phyloP scores from a whole-genome alignment of 2,329 filamentous ascomycete species.

The Calonectria henricotiae region DNA sequence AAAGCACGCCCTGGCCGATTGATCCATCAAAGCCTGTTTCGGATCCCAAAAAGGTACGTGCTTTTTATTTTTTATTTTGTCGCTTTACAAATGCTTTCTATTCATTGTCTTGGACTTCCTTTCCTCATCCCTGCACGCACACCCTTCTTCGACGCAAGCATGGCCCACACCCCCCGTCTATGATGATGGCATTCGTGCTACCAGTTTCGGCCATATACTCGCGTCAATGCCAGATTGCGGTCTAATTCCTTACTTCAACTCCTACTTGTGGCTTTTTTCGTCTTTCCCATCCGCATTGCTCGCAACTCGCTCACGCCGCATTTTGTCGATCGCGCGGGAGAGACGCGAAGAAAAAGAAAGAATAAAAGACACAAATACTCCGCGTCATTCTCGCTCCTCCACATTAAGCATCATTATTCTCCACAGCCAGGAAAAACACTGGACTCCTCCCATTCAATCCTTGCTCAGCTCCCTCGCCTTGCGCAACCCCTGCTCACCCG shows the following conservation, averaged over 20 bases:
- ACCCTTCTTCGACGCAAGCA: slow-evolving; percentile 1
- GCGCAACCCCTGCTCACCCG: slow-evolving; percentile 42
- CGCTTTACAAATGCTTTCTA: slow-evolving; percentile 13
- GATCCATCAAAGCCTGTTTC: slow-evolving; percentile 33
- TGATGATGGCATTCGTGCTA: slow-evolving; percentile 33
- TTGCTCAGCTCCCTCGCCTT: slow-evolving; percentile 40
- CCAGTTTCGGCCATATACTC: slow-evolving; percentile 31
- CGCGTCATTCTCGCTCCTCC: slow-evolving; percentile 29
- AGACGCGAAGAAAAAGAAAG: slow-evolving; percentile 5
- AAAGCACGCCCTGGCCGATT: slow-evolving; percentile 37
- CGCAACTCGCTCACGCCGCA: not conserved
- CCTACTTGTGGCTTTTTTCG: slow-evolving; percentile 7
- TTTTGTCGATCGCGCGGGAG: slow-evolving; percentile 6
- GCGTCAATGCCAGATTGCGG: slow-evolving; percentile 19
- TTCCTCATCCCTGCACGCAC: slow-evolving; percentile 22
- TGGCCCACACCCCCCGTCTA: slow-evolving; percentile 14
- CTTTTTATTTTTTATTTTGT: slow-evolving; percentile 33
- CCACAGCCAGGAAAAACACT: slow-evolving; percentile 24
- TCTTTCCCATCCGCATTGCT: slow-evolving; percentile 21
- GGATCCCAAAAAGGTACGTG: slow-evolving; percentile 37
- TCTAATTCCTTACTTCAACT: slow-evolving; percentile 10
- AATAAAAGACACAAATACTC: slow-evolving; percentile 24
- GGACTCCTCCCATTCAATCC: slow-evolving; percentile 35
- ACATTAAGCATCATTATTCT: slow-evolving; percentile 28
- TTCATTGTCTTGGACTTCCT: slow-evolving; percentile 9